Conservation (phyloP, 352 stramenopile genomes). For the Blastocystis sp. region DNA sequence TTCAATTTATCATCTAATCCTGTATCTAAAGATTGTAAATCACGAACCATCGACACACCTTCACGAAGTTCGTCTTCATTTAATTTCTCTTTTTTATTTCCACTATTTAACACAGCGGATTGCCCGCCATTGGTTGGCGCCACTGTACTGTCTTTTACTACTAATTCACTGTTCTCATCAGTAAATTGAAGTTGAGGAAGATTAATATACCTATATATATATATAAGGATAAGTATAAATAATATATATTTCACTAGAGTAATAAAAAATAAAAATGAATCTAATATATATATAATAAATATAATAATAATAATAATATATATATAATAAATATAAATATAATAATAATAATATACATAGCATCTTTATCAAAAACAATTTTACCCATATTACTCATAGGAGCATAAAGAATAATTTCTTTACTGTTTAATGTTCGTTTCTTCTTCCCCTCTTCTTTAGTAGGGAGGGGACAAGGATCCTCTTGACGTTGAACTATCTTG, state of each 20-base stretch:
- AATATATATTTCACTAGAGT: too few relatives aligned
- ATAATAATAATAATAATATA: too few relatives aligned
- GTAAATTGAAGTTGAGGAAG: constrained; percentile 41
- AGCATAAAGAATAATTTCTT: constrained; percentile 78
- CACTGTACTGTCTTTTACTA: constrained; percentile 15
- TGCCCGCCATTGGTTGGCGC: background rate
- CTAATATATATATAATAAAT: too few relatives aligned
- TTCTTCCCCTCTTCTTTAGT: constrained; percentile 55
- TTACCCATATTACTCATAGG: constrained; percentile 79
- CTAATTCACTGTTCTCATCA: constrained; percentile 30
- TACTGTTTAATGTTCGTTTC: constrained; percentile 54
- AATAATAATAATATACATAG: constrained; percentile 57
- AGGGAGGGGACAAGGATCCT: constrained; percentile 83
- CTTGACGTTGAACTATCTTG: constrained; percentile 68
- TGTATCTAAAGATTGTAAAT: constrained; percentile 64
- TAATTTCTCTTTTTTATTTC: background rate
- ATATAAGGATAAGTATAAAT: too few relatives aligned
- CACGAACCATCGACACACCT: constrained; percentile 37
- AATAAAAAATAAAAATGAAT: too few relatives aligned
- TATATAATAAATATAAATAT: constrained; percentile 88
- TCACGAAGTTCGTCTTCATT: too few relatives aligned
- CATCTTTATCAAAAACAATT: constrained; percentile 94
- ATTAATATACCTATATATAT: constrained; percentile 42
- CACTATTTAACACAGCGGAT: background rate
- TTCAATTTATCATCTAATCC: constrained; percentile 78